Evolutionary conservation across 2,329 filamentous ascomycete species (phyloP), one percentile per base, ranked within the genome.

Genomic region (Incumbomyces delicatus): DNA sequence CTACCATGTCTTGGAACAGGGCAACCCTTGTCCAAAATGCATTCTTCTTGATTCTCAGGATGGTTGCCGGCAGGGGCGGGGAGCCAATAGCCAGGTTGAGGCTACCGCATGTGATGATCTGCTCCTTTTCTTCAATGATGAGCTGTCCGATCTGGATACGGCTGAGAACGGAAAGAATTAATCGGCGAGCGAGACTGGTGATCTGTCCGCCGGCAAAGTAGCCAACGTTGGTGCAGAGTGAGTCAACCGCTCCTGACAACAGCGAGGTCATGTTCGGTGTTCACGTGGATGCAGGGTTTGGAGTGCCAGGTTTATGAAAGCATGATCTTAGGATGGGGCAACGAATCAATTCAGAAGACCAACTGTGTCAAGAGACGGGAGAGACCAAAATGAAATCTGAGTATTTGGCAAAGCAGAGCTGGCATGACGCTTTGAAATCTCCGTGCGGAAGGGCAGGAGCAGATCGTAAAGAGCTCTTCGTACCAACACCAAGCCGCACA

Each of bases 1-100:
- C n/a, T 53, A 71, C 69, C 80, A 87, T 85, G 61, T 87, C 83
- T 32, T 77, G 80, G 58, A 85, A 84, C 22, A 87, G 64, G 38
- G 81, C 71, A 43, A 85, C 63, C 34, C 82, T 74, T 57, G 84
- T 73, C 81, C 81, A 87, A 60, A 86, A 85, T 27, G 78, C 70
- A 52, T 85, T 80, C 56, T 76, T 76, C 58, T 76, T 74, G 7
- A 86, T 73, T 11, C 73, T 68, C 30, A 86, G 63, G 54, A 80
- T 74, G 2, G 78, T 71, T 31, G 68, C 12, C 13, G 51, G 46
- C 12, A 20, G 18, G 69, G 71, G 13, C 59, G 52, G 13, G 8
- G 22, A 27, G 8, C 22, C 22, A 27, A 27, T 8, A 8, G 22
- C 22, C 5, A 27, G 22, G 22, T 27, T 27, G 5, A 27, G 22